phyloP scores from a whole-genome alignment of 805 yeast genomes.

The Cyberlindnera xylosilytica region DNA sequence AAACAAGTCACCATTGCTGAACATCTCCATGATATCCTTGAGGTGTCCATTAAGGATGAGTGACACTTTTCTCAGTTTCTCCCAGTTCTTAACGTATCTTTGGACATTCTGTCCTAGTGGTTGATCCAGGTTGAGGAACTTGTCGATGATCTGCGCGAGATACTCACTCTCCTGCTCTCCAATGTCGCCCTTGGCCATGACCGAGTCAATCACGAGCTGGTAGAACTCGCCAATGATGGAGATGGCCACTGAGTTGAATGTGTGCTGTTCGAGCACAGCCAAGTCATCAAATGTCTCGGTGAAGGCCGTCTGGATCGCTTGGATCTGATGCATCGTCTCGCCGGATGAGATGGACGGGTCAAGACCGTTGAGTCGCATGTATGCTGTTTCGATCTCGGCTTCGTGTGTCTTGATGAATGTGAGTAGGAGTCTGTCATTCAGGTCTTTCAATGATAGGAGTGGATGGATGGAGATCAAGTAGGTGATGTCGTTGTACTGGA shows the following conservation, averaged over 20 bases:
- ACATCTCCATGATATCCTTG: constrained; percentile 38
- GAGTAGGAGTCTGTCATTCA: constrained; percentile 30
- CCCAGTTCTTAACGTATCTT: constrained; percentile 17
- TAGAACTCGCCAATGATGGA: constrained; percentile 21
- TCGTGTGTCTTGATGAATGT: constrained; percentile 14
- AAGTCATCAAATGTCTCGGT: constrained; percentile 7
- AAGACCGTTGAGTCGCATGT: constrained; percentile 13
- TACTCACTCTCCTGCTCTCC: constrained; percentile 26
- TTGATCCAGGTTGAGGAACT: constrained; percentile 16
- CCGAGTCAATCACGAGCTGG: constrained; percentile 16
- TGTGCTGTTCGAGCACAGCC: constrained; percentile 6
- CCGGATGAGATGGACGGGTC: constrained; percentile 20
- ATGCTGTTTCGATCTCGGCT: constrained; percentile 5
- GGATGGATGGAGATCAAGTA: constrained; percentile 5
- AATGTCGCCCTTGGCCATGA: constrained; percentile 18
- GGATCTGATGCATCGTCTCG: constrained; percentile 14
- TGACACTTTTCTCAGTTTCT: constrained; percentile 22
- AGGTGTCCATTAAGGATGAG: constrained; percentile 33
- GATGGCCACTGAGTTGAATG: constrained; percentile 9
- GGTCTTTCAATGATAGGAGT: constrained; percentile 37
- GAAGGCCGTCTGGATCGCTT: constrained; percentile 14
- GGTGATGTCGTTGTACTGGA: constrained; percentile 23
- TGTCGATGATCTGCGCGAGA: constrained; percentile 16
- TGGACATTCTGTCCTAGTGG: constrained; percentile 11
- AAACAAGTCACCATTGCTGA: constrained; percentile 39